phyloP scores from a whole-genome alignment of 148 eudicot genomes.

The Rhododendron vialii region DNA sequence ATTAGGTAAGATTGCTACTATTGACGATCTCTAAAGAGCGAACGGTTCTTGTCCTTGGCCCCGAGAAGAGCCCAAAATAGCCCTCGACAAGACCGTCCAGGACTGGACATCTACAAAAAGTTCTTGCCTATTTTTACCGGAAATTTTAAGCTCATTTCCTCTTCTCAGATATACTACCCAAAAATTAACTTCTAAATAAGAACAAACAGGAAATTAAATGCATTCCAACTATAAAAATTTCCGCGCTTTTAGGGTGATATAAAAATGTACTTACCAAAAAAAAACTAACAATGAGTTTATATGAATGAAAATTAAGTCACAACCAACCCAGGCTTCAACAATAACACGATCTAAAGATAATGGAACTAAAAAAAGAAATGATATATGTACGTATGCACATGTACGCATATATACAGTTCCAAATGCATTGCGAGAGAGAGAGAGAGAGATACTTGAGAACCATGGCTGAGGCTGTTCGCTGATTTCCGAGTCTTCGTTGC shows the following conservation, averaged over 20 bases:
- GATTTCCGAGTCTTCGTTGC: neutral
- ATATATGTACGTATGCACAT: neutral
- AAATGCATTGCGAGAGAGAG: neutral
- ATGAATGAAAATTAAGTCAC: neutral
- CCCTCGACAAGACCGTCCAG: neutral
- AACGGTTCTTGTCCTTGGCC: neutral
- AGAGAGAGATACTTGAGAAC: constrained; percentile 1
- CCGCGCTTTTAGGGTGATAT: neutral
- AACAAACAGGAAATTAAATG: neutral
- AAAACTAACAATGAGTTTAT: neutral
- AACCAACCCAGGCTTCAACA: neutral
- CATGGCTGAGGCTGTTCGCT: neutral
- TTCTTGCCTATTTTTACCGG: neutral
- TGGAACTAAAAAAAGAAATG: too few relatives aligned
- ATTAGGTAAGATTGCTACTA: neutral
- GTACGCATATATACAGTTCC: neutral
- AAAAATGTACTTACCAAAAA: neutral
- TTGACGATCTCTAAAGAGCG: neutral
- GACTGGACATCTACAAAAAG: neutral
- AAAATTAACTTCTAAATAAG: neutral
- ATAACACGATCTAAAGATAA: neutral
- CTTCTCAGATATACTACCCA: neutral
- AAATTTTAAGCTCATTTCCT: neutral
- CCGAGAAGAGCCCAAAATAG: too few relatives aligned
- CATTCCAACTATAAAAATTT: neutral